Percentiles rank a stretch among this genome's conserved stretches.
Evolutionary conservation across 116 monocot genomes (phyloP).

Genomic region (Thalassia testudinum): DNA sequence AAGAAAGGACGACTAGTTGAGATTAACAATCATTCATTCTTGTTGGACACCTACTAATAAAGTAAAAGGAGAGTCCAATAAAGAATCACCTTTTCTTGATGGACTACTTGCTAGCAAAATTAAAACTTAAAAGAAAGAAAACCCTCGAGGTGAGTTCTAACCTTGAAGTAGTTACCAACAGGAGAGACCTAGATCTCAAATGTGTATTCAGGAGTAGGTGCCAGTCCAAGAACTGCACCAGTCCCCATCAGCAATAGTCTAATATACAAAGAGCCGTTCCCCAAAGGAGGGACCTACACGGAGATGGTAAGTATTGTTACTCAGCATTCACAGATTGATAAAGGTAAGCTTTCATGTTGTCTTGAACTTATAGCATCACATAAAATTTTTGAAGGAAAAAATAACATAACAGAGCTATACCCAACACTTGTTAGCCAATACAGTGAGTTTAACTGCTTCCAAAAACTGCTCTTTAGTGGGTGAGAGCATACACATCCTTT

Average conservation of each 20-base stretch:
- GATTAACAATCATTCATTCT: no score
- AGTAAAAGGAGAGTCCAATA: no score
- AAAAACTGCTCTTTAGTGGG: conserved; percentile 76
- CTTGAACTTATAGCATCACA: not conserved
- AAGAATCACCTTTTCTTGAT: no score
- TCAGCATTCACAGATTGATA: no score
- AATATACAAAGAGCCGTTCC: conserved; percentile 81
- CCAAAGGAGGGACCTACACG: conserved; percentile 65
- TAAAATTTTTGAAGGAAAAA: no score
- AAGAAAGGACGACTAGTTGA: no score
- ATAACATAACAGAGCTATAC: conserved; percentile 10
- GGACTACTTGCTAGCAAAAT: not conserved
- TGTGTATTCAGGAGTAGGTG: conserved; percentile 76
- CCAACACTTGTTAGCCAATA: conserved; percentile 83
- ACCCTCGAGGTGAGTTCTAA: no score
- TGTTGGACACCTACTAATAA: no score
- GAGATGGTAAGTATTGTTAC: not conserved
- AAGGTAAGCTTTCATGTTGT: not conserved
- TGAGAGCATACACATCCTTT: conserved; percentile 84
- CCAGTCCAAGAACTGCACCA: conserved; percentile 76
- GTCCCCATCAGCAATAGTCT: conserved; percentile 76
- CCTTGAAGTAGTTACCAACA: conserved; percentile 95
- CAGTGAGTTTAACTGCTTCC: conserved; percentile 70
- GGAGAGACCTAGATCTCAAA: conserved; percentile 84
- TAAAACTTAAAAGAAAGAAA: not conserved